Conservation (phyloP, 225 moss, liverwort and hornwort species). For the Takakia lepidozioides region DNA sequence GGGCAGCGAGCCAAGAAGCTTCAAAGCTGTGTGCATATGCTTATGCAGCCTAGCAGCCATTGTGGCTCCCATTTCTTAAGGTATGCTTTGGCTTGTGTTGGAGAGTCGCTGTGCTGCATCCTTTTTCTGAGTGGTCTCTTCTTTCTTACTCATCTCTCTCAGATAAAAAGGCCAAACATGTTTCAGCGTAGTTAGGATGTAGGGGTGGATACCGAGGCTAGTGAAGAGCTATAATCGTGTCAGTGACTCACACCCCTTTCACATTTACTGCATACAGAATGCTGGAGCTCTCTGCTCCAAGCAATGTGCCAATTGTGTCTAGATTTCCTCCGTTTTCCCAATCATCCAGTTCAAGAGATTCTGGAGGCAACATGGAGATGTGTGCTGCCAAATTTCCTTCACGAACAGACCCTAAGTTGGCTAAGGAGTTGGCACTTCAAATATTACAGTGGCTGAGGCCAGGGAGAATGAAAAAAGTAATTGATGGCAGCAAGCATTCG, state of each 20-base stretch:
- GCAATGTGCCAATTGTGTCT: constrained; percentile 9
- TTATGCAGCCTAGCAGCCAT: constrained; percentile 46
- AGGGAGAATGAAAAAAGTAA: constrained; percentile 10
- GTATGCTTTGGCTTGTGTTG: constrained; percentile 40
- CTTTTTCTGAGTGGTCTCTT: too few relatives aligned
- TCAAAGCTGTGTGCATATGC: constrained; percentile 47
- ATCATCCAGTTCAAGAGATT: too few relatives aligned
- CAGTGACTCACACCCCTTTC: too few relatives aligned
- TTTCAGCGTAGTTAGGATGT: too few relatives aligned
- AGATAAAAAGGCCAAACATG: neutral
- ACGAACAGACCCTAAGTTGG: too few relatives aligned
- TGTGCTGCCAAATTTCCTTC: too few relatives aligned
- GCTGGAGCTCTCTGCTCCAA: constrained; percentile 26
- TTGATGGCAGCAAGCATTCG: constrained; percentile 2
- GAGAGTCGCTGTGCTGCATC: too few relatives aligned
- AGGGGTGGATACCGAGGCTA: too few relatives aligned
- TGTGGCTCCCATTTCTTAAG: constrained; percentile 41
- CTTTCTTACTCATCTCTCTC: constrained; percentile 5
- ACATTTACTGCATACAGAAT: constrained; percentile 19
- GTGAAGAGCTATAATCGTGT: too few relatives aligned
- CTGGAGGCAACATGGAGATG: too few relatives aligned
- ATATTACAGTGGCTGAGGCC: constrained; percentile 30
- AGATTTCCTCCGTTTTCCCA: too few relatives aligned
- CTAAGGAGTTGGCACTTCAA: constrained; percentile 27
- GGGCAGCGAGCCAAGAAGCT: constrained; percentile 61